Evolutionary conservation across 805 yeast species (phyloP).

Genomic region (Deakozyma indianensis): DNA sequence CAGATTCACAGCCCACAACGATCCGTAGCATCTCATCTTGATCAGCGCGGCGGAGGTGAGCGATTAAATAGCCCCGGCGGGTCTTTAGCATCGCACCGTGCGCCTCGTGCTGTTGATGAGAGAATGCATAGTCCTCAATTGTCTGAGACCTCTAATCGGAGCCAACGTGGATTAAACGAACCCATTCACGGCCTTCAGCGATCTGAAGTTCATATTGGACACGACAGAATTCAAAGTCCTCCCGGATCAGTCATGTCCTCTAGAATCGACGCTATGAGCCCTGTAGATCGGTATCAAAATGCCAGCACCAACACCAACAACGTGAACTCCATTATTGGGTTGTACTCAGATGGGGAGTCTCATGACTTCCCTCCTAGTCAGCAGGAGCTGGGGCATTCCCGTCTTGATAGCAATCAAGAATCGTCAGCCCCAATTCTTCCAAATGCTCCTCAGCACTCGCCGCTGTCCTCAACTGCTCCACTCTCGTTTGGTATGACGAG

Average conservation of each 20-base stretch:
- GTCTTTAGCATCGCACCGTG: too few species aligned
- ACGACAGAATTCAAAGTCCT: conserved; percentile 1
- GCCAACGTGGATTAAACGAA: too few species aligned
- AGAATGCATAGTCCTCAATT: neutral
- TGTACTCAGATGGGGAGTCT: neutral
- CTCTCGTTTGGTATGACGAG: neutral
- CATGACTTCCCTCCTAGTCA: neutral
- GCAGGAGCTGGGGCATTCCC: neutral
- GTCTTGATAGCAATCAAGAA: neutral
- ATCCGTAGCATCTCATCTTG: too few species aligned
- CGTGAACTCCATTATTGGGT: neutral
- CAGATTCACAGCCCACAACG: too few species aligned
- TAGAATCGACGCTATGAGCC: conserved; percentile 1
- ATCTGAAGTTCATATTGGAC: neutral
- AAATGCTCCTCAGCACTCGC: conserved; percentile 1
- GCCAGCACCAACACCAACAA: neutral
- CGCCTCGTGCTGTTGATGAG: too few species aligned
- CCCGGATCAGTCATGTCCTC: conserved; percentile 1
- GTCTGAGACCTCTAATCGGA: neutral
- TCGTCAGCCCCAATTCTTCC: neutral
- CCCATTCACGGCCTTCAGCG: neutral
- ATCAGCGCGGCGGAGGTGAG: too few species aligned
- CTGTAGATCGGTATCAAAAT: neutral
- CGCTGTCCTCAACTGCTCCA: neutral
- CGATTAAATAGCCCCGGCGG: too few species aligned